Evolutionary conservation across 768 basidiomycete species (phyloP), one percentile per base, ranked within the genome.

Genomic region (Cystofilobasidium capitatum): DNA sequence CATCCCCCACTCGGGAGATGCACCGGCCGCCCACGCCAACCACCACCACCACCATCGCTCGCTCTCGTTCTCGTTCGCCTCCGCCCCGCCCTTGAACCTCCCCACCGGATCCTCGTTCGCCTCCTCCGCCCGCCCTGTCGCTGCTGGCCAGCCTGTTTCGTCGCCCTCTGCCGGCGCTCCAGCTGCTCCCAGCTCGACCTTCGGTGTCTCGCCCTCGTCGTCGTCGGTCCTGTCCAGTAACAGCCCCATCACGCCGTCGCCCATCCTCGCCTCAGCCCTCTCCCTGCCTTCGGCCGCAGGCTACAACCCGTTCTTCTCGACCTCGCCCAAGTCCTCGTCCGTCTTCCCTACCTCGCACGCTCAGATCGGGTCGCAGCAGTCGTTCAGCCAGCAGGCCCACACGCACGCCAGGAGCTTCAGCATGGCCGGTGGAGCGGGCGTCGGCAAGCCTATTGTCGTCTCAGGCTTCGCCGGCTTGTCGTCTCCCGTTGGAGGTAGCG

Each of bases 261-360:
- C 51, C 31, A 55, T 55, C 31, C 51, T 55, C 51, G 51, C 51
- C 14, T 31, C 29, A 6, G 51, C 51, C 10, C 31, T 55, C 5
- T 55, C 51, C 14, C 51, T 55, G 16, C 51, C 51, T 7, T 8
- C 9, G 12, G 51, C 29, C 51, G 26, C 31, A 7, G 51, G 29
- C 51, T 55, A 31, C 51, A 55, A 55, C 51, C 51, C 51, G 12
- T 55, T 55, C 40, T 44, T 40, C n/a, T 26, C 26, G 59, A 61
- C 59, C 40, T 61, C 59, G 59, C 36, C 36, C n/a, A n/a, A n/a
- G n/a, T n/a, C n/a, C 14, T 61, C 59, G 16, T 42, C 59, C 3
- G 22, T 20, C 3, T 44, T n/a, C n/a, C n/a, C n/a, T n/a, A n/a
- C n/a, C 35, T 5, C 37, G 40, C 16, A 13, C 10, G 37, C 59